Conservation (phyloP, 345 rosid species). For the Camelina neglecta region DNA sequence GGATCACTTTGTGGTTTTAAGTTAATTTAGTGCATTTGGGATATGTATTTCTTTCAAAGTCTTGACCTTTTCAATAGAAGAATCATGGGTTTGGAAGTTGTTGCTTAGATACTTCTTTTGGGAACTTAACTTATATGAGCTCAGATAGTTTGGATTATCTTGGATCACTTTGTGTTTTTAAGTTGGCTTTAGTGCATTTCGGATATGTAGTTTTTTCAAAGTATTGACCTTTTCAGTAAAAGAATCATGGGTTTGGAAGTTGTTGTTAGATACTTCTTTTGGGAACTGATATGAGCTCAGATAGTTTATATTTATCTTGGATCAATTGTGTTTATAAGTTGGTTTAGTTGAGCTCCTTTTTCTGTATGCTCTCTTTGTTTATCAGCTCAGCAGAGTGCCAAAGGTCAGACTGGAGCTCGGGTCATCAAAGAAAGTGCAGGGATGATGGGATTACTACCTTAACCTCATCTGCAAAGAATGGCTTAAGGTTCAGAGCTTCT, state of each 20-base stretch:
- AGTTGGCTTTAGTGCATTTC: background rate
- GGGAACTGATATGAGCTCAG: background rate
- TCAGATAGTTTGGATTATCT: background rate
- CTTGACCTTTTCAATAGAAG: conserved; percentile 16
- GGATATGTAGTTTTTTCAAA: background rate
- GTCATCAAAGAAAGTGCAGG: conserved; percentile 69
- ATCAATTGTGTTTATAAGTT: conserved; percentile 28
- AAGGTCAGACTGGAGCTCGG: conserved; percentile 66
- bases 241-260: conserved; percentile 16
- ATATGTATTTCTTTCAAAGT: background rate
- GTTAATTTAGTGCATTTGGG: background rate
- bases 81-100: conserved; percentile 18
- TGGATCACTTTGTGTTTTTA: conserved; percentile 28
- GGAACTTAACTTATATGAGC: conserved; percentile 2
- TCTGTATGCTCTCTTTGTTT: conserved; percentile 20
- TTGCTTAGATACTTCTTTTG: background rate
- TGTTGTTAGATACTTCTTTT: background rate
- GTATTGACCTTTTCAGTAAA: conserved; percentile 13
- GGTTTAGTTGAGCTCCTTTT: background rate
- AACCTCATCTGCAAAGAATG: conserved; percentile 32
- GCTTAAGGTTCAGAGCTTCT: conserved; percentile 45
- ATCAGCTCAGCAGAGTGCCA: conserved; percentile 76
- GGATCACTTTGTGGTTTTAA: conserved; percentile 23
- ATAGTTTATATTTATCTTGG: conserved; percentile 2
- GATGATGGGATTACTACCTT: conserved; percentile 34